A percentile compares a stretch with the other conserved stretches of the same genome.
These are phyloP conservation scores for Solanum piurae DNA, from an alignment of 257 asterid species.

Conservation along the genomic window DNA sequence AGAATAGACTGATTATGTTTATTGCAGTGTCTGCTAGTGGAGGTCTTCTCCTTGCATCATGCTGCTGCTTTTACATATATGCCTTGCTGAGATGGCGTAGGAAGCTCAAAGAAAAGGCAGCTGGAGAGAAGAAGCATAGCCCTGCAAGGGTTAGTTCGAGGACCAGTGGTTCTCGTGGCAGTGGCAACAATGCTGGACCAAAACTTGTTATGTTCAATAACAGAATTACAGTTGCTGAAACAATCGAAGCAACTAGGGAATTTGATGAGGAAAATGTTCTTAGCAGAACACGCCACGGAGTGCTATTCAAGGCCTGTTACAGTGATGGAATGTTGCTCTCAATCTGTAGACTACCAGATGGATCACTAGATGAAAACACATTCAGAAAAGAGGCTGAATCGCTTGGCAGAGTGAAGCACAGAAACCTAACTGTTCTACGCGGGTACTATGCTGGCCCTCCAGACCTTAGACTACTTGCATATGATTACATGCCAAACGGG, in stretches of 20 bases:
- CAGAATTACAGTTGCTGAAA: slow-evolving; percentile 60
- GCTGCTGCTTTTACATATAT: slow-evolving; percentile 58
- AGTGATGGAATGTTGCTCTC: slow-evolving; percentile 69
- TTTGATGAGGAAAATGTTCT: slow-evolving; percentile 68
- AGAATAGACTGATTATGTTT: slow-evolving; percentile 43
- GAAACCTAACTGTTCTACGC: slow-evolving; percentile 60
- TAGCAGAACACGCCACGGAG: slow-evolving; percentile 48
- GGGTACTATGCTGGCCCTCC: slow-evolving; percentile 64
- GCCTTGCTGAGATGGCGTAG: slow-evolving; percentile 62
- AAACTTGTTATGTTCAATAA: slow-evolving; percentile 61
- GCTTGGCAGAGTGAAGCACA: slow-evolving; percentile 54
- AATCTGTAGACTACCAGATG: slow-evolving; percentile 39
- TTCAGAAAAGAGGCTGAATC: slow-evolving; percentile 64
- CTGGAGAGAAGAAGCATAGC: slow-evolving; percentile 51
- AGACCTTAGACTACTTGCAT: slow-evolving; percentile 45
- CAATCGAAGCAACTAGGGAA: slow-evolving; percentile 57
- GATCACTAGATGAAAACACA: slow-evolving; percentile 32
- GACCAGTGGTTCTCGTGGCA: slow-evolving; percentile 56
- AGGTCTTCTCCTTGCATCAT: slow-evolving; percentile 40
- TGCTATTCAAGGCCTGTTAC: slow-evolving; percentile 58
- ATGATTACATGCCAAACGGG: slow-evolving; percentile 79
- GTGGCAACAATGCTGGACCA: slow-evolving; percentile 50
- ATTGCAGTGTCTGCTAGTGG: slow-evolving; percentile 61
- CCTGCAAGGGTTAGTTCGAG: slow-evolving; percentile 59
- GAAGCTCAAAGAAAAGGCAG: slow-evolving; percentile 31